Base-by-base conservation (phyloP, 257 asterid genomes). In the Scutellaria minor region DNA sequence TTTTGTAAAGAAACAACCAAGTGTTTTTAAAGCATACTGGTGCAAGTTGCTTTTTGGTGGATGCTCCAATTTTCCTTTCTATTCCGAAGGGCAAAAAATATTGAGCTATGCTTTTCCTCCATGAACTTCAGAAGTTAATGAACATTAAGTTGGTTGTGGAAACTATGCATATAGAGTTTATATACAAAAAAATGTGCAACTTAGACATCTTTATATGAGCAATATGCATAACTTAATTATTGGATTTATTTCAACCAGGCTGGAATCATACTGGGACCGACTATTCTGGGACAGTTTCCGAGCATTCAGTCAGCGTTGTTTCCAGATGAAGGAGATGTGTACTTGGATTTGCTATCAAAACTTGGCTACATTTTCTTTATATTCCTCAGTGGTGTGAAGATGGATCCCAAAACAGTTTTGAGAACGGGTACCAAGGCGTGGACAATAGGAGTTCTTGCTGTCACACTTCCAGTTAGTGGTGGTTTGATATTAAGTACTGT, bases 371-470 rank as follows among this genome's bases (percentile, higher is more conserved):
- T 86, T 27, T 95, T 87, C 87, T 92, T 85, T 44, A 90, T 90
- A 61, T 95, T 91, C 81, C 89, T 92, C 9, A 75, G 87, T 35
- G 99, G 98, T 15, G 97, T 95, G 68, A 92, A 95, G 75, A 90
- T 95, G 97, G 96, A 95, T 58, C 91, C 98, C 0, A 80, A 79
- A 74, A 77, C 87, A 31, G 89, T 95, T 18, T 64, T 83, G 47
- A 85, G 88, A 60, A 88, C 90, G 1, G 96, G 93, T 35, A 75
- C 62, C 54, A 90, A 85, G 68, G 96, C 98, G 5, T 95, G 98
- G 97, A 86, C 92, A 0, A 65, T 95, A 5, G 99, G 96, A 37
- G 72, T 88, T 13, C 74, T 81, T 31, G 79, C 85, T 0, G 86
- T 78, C 39, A 53, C 85, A 7, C 20, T 86, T 40, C 97, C 96